Percentiles rank a stretch among this genome's conserved stretches.
phyloP scores from a whole-genome alignment of 2,329 filamentous ascomycete species.

The Hypocrella siamensis region DNA sequence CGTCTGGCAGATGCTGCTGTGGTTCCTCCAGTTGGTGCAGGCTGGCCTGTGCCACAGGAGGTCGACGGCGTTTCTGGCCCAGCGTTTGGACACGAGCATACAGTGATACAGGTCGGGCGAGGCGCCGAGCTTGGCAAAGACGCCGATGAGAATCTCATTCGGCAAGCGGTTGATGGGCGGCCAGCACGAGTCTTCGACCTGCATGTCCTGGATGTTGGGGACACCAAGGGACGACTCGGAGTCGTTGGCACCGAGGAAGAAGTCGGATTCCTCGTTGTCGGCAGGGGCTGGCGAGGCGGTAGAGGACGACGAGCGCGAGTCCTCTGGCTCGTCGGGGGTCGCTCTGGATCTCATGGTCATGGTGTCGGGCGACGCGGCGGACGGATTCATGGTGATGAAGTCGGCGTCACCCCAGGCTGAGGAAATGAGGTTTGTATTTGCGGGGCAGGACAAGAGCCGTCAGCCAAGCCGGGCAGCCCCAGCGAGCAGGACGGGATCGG shows the following conservation, averaged over 20 bases:
- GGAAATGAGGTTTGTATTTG: too few relatives aligned
- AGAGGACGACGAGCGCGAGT: conserved; percentile 48
- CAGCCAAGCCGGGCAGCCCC: conserved; percentile 4
- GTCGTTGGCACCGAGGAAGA: conserved; percentile 78
- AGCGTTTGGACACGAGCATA: conserved; percentile 88
- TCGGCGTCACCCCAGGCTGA: too few relatives aligned
- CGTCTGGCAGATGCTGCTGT: conserved; percentile 66
- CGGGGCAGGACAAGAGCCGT: too few relatives aligned
- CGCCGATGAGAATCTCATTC: conserved; percentile 84
- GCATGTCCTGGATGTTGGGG: conserved; percentile 61
- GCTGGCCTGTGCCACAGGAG: conserved; percentile 88
- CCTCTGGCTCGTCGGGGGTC: conserved; percentile 23
- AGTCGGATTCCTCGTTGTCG: conserved; percentile 86
- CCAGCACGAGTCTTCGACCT: conserved; percentile 49
- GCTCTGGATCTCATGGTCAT: conserved; percentile 8
- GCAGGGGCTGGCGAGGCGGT: conserved; percentile 60
- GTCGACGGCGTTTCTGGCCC: conserved; percentile 85
- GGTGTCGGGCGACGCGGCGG: conserved; percentile 5
- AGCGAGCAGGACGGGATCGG: too few relatives aligned
- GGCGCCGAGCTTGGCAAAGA: conserved; percentile 71
- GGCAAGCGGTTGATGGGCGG: conserved; percentile 77
- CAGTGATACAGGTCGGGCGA: conserved; percentile 68
- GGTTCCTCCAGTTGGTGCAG: conserved; percentile 73
- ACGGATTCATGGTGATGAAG: conserved; percentile 6
- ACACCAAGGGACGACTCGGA: conserved; percentile 83